A percentile compares a stretch with the other conserved stretches of the same genome.
Evolutionary conservation across 345 rosid genomes (phyloP).

Genomic region (Eutrema yunnanense): DNA sequence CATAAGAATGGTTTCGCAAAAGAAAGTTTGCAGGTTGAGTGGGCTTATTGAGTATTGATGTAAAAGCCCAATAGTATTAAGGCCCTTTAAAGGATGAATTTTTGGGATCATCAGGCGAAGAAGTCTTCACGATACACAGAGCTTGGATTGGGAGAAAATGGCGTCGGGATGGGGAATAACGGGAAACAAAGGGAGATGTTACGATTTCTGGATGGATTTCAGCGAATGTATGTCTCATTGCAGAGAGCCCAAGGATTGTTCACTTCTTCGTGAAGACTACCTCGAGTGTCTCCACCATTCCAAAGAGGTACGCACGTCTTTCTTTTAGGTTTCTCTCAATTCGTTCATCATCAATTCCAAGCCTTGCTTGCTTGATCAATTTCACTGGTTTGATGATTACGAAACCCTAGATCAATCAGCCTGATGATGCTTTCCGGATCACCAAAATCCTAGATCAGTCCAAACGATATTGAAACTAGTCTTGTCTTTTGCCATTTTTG

Average conservation of each 20-base stretch:
- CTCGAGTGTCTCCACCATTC: conserved; percentile 99
- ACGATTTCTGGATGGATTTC: conserved; percentile 66
- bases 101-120: conserved; percentile 2
- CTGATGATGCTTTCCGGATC: not conserved
- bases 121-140: not conserved
- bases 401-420: conserved; percentile 1
- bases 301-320: conserved; percentile 62
- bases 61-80: not conserved
- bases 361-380: not conserved
- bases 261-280: conserved; percentile 89
- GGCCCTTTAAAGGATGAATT: not conserved
- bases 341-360: not conserved
- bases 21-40: not conserved
- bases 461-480: not conserved
- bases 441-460: not conserved
- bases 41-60: not conserved
- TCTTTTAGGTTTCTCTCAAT: not conserved
- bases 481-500: not conserved
- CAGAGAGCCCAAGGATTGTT: conserved; percentile 92
- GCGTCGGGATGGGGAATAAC: conserved; percentile 99
- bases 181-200: conserved; percentile 92
- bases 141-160: conserved; percentile 31
- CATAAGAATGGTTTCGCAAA: not conserved
- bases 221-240: conserved; percentile 97
- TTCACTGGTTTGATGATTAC: not conserved